Conservation (phyloP, 2,329 filamentous ascomycete species). For the Didymella lethalis region DNA sequence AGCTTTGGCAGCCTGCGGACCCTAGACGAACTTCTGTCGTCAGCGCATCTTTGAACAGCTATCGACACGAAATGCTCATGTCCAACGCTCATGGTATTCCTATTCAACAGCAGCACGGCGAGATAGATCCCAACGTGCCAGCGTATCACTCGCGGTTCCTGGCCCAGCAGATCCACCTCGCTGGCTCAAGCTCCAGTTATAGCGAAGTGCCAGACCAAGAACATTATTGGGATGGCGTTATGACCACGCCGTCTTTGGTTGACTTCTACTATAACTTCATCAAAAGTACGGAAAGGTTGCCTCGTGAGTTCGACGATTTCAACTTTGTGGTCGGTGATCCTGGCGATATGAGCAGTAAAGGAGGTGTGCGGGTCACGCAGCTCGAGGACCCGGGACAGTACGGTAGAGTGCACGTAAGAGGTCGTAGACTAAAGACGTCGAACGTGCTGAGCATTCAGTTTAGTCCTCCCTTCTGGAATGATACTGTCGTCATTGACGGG, state of each 20-base stretch:
- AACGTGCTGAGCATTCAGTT: conserved; percentile 46
- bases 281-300: conserved; percentile 24
- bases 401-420: conserved; percentile 57
- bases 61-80: conserved; percentile 63
- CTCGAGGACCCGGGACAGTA: conserved; percentile 60
- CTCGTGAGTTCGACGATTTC: conserved; percentile 50
- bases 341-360: conserved; percentile 61
- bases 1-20: conserved; percentile 63
- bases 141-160: conserved; percentile 65
- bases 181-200: conserved; percentile 55
- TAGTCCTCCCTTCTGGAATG: conserved; percentile 28
- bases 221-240: conserved; percentile 64
- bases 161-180: conserved; percentile 57
- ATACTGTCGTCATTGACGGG: conserved; percentile 33
- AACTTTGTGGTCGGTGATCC: conserved; percentile 60
- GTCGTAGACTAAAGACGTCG: conserved; percentile 41
- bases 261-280: conserved; percentile 58
- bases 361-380: conserved; percentile 60
- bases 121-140: conserved; percentile 66
- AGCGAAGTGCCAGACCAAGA: conserved; percentile 58
- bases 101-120: conserved; percentile 65
- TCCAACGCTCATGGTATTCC: conserved; percentile 62
- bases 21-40: conserved; percentile 59
- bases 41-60: conserved; percentile 59
- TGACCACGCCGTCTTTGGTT: conserved; percentile 60